Conservation (phyloP, 176 grass and related monocot genomes). For the Rhynchospora tenuis region DNA sequence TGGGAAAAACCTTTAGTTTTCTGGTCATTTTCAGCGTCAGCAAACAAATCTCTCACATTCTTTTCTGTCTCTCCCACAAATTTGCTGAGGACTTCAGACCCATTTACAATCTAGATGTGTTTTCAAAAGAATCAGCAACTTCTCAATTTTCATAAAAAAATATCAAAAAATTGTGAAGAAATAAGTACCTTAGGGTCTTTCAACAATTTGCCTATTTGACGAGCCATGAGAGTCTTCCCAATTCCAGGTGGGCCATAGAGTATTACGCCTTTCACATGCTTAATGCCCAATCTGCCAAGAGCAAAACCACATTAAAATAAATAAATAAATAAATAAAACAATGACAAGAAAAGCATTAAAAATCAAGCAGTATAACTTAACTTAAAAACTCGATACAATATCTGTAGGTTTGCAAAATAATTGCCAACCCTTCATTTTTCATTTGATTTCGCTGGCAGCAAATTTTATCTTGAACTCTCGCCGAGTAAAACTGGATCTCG, state of each 20-base stretch:
- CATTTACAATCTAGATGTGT: conserved; percentile 57
- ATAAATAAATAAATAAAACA: neutral
- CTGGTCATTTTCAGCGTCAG: conserved; percentile 92
- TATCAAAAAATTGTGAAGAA: conserved; percentile 13
- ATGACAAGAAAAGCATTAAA: conserved; percentile 14
- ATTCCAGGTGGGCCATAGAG: conserved; percentile 94
- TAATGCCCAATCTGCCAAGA: conserved; percentile 68
- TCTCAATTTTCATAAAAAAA: neutral
- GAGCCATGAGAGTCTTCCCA: conserved; percentile 98
- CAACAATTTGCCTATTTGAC: conserved; percentile 92
- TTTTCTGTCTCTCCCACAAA: conserved; percentile 98
- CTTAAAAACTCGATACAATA: neutral
- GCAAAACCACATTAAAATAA: neutral
- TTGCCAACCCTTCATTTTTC: neutral
- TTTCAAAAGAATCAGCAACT: neutral
- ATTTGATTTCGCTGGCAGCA: too few species aligned
- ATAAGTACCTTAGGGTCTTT: conserved; percentile 83
- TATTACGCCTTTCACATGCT: conserved; percentile 93
- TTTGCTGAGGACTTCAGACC: conserved; percentile 91
- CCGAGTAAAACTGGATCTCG: too few species aligned
- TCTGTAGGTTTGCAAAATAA: neutral
- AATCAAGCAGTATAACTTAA: neutral
- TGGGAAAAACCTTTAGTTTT: conserved; percentile 42
- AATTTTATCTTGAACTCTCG: too few species aligned
- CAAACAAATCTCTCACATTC: conserved; percentile 96